These are phyloP conservation scores for Cordyceps militaris DNA, from an alignment of 2,329 filamentous ascomycete species.

Conservation along the genomic window DNA sequence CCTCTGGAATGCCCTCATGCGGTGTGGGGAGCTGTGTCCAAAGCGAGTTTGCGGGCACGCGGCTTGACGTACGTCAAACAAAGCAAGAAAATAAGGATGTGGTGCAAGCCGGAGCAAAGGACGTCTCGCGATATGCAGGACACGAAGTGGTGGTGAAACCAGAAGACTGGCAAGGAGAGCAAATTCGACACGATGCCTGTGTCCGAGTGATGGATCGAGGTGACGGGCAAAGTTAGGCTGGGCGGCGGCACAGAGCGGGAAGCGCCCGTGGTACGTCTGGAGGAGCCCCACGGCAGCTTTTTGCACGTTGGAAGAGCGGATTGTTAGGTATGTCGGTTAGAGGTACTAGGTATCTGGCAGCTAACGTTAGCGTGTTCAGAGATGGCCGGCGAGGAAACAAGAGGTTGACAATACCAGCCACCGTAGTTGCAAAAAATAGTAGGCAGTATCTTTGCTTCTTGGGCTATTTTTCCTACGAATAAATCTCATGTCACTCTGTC, in stretches of 20 bases:
- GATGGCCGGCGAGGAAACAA: no score
- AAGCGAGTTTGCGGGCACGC: constrained; percentile 1
- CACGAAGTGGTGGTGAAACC: not conserved
- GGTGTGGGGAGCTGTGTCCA: not conserved
- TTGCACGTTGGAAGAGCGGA: no score
- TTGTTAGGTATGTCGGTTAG: no score
- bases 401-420: no score
- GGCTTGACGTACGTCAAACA: not conserved
- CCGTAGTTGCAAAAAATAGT: no score
- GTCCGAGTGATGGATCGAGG: constrained; percentile 7
- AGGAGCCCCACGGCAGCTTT: not conserved
- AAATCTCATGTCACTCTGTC: no score
- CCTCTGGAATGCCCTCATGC: constrained; percentile 4
- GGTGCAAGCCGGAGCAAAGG: not conserved
- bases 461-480: not conserved
- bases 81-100: not conserved
- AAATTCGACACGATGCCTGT: constrained; percentile 5
- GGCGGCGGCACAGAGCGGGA: constrained; percentile 2
- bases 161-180: constrained; percentile 3
- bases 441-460: not conserved
- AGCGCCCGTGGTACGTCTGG: not conserved
- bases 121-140: not conserved
- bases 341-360: not conserved
- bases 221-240: constrained; percentile 3
- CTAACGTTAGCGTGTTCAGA: no score